These are phyloP conservation scores for Didymella sp. DNA, from an alignment of 2,329 filamentous ascomycete genomes.

Conservation along the genomic window DNA sequence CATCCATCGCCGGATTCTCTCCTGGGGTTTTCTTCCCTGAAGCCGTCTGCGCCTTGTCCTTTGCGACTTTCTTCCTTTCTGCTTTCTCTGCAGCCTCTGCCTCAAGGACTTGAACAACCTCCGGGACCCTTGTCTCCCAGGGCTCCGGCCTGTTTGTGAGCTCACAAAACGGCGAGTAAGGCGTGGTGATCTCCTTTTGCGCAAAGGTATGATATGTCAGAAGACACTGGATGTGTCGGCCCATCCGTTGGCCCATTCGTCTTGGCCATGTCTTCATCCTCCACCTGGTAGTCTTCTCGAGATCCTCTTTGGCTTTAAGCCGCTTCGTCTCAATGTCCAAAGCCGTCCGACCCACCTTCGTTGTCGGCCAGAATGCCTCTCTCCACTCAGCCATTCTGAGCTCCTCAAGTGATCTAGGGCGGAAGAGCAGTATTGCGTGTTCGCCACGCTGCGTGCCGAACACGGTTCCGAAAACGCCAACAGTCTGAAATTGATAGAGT, in stretches of 20 bases:
- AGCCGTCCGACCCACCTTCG: not conserved
- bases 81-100: not conserved
- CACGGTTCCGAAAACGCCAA: not conserved
- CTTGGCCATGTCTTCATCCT: not conserved
- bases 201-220: not conserved
- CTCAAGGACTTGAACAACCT: not conserved
- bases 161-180: not conserved
- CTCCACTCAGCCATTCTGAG: not conserved
- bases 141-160: not conserved
- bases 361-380: not conserved
- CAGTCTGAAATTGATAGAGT: not conserved
- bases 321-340: not conserved
- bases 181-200: not conserved
- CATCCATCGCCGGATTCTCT: not conserved
- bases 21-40: not conserved
- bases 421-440: not conserved
- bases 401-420: not conserved
- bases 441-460: not conserved
- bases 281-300: not conserved
- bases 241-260: not conserved
- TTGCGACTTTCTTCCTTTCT: not conserved
- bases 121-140: not conserved
- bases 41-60: not conserved
- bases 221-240: not conserved
- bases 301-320: not conserved